Conservation (phyloP, 345 rosid species). For the Mallotus nudiflorus region DNA sequence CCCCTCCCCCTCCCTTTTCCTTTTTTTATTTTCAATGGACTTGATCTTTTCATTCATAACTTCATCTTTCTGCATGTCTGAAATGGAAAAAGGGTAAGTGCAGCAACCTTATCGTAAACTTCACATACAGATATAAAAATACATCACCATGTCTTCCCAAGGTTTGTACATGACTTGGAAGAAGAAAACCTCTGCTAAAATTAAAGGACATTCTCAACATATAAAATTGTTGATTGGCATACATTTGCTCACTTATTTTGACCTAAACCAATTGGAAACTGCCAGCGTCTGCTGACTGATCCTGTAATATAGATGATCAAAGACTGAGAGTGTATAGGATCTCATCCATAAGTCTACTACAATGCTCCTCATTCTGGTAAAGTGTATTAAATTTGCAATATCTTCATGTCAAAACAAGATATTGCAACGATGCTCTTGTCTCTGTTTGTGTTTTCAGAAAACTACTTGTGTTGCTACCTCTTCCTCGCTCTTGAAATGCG, state of each 20-base stretch:
- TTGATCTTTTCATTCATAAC: constrained; percentile 15
- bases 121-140: background rate
- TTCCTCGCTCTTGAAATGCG: background rate
- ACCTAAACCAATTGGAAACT: background rate
- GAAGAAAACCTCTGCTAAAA: constrained; percentile 2
- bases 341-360: too few species aligned
- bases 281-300: background rate
- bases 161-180: background rate
- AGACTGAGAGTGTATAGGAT: too few species aligned
- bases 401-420: background rate
- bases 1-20: constrained; percentile 30
- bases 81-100: constrained; percentile 9
- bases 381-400: background rate
- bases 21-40: constrained; percentile 18
- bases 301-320: background rate
- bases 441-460: background rate
- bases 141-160: background rate
- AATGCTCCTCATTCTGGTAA: too few species aligned
- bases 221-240: too few species aligned
- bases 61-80: constrained; percentile 24
- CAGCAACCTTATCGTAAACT: background rate
- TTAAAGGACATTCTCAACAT: constrained; percentile 4
- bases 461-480: background rate
- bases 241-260: background rate
- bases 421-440: background rate